Evolutionary conservation across 2,329 filamentous ascomycete species (phyloP), one percentile per base, ranked within the genome.

Genomic region (Knufia petricola): DNA sequence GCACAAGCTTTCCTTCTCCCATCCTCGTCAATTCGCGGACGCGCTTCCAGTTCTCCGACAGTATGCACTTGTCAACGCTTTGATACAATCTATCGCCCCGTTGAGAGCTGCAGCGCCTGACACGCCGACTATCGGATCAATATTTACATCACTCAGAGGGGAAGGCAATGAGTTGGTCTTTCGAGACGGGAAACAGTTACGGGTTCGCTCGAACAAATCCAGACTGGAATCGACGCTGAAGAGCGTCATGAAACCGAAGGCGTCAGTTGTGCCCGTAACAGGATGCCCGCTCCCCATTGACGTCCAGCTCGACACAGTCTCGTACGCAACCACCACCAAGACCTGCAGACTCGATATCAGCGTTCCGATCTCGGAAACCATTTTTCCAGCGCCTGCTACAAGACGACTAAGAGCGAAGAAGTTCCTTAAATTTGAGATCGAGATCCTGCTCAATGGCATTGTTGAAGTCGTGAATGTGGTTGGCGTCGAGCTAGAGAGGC

Each of bases 161-260:
- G 30, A 38, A 13, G 21, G n/a, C 28, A 13, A 20, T 13, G 9
- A 50, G 48, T 4, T 45, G 48, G 3, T 36, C 45, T n/a, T 37
- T 17, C n/a, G 48, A 36, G 50, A 31, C 23, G 10, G 41, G 32
- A 53, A 49, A 45, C 50, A 57, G n/a, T 69, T 76, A 54, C 67
- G 76, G 46, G 59, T 64, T 21, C 62, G 68, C 32, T 59, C 62
- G 3, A 63, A 62, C 17, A 60, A 66, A 13, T 68, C 70, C 0
- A 82, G 85, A 60, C 76, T 80, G 50, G 67, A 72, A 17, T 72
- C 70, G 10, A 71, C 90, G 15, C 69, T 69, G 20, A 54, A 55
- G 48, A 10, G 28, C 44, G 9, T 49, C 30, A 28, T 43, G 30
- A n/a, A 46, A 3, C 19, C 39, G 12, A 17, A 17, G 13, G 47